Base-by-base conservation (phyloP, 768 basidiomycete species). In the Pleurotus tuoliensis region DNA sequence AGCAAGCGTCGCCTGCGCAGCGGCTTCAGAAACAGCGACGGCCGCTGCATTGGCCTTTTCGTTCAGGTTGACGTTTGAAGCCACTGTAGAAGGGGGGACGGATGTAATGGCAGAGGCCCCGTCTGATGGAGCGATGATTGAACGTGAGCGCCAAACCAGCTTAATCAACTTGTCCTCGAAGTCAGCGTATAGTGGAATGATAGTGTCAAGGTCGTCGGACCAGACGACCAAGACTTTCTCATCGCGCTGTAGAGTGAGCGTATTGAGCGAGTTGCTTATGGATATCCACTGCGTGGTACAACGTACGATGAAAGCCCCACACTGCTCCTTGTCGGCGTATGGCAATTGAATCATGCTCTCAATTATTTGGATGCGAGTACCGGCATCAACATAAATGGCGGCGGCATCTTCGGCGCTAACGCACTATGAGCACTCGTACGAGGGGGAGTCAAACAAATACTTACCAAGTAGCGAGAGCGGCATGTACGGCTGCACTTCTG, bases 301-400 rank as follows among this genome's bases (percentile, higher is more conserved):
- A 77, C 81, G 64, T 67, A 88, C 90, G 53, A 93, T 79, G 67
- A 95, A 95, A 11, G 93, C 93, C 16, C 86, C 93, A 49, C 88
- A 92, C 64, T 94, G 92, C 66, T 94, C 92, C 73, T 94, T 94
- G 66, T 94, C 90, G 5, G 92, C 92, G 40, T 81, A 79, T 5
- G 87, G 82, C 41, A 95, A 74, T 56, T 82, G 77, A 52, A 67
- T 64, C 62, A 94, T 83, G 13, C 82, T 82, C 57, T 90, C 87
- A 22, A 95, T 69, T 56, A 95, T 84, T 70, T 95, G 93, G 52
- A 95, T 94, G 5, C 91, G 87, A 1, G 92, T 94, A 66, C 93
- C 84, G 55, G 70, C 67, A 70, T 92, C 89, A 58, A 95, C 79
- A 63, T 85, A 85, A 59, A 91, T 82, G 27, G 81, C 82, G 8